Evolutionary conservation across 345 rosid species (phyloP), one percentile per base, ranked within the genome.

Genomic region (Lepidium africanum): DNA sequence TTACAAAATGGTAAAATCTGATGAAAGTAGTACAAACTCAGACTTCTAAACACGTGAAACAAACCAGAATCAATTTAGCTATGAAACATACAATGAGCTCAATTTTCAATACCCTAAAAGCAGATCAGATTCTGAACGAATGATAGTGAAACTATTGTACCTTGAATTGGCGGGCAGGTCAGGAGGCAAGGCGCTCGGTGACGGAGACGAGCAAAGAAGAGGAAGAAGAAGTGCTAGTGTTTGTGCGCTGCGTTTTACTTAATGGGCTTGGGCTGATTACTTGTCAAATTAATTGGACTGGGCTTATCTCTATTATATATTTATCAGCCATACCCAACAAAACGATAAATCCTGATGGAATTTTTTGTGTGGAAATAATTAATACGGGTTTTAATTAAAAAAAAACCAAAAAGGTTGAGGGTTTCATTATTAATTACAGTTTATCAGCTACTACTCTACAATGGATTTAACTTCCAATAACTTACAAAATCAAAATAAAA

Each of bases 171-270:
- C 32, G 32, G 32, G 32, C 13, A 58, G 77, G 67, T 66, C 30
- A 62, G 17, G 55, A 65, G 72, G 67, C 61, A 48, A 15, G 64
- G 47, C 32, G 56, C 70, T 46, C 59, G 51, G 72, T 40, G 72
- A 64, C 59, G 59, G 59, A 57, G 59, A 25, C 9, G 15, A 41
- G 72, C 67, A 6, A 73, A 30, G 41, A 36, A 36, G 64, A 65
- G 23, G 67, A 43, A 65, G 71, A 57, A 50, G 60, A 1, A 3
- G n/a, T 0, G 13, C 67, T 66, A 73, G 17, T 8, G 40, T 16
- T 39, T 5, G 39, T 55, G 16, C 52, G 46, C 40, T 37, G 46
- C 45, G 71, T 65, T 57, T 57, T n/a, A n/a, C 27, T 25, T 25
- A 72, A 7, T 72, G 76, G 76, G 71, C 66, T 40, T 60, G 32